Evolutionary conservation across 139 green algal species (phyloP).

Genomic region (Bryopsis sp.): DNA sequence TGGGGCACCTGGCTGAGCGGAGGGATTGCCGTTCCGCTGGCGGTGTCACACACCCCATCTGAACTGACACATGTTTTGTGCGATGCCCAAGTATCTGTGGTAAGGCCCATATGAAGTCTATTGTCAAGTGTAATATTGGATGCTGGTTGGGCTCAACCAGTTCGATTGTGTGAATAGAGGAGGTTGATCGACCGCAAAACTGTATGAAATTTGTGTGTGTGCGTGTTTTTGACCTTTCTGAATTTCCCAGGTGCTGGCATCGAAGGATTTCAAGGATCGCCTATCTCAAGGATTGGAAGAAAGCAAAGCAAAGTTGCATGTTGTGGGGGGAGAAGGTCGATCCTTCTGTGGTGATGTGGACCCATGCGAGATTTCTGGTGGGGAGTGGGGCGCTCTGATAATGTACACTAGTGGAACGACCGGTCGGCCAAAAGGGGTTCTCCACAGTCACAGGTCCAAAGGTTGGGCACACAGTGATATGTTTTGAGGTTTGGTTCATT

Average conservation of each 20-base stretch:
- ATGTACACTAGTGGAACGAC: slow-evolving; percentile 98
- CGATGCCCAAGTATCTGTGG: slow-evolving; percentile 47
- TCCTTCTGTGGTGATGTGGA: neutral
- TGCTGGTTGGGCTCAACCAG: neutral
- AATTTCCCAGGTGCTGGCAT: slow-evolving; percentile 32
- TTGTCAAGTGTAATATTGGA: slow-evolving; percentile 6
- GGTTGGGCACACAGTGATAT: neutral
- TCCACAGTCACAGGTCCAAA: slow-evolving; percentile 78
- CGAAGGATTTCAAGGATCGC: slow-evolving; percentile 12
- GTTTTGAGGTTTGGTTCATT: no score
- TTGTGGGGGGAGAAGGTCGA: slow-evolving; percentile 6
- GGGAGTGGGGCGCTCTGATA: slow-evolving; percentile 63
- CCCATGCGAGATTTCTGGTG: neutral
- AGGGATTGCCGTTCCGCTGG: slow-evolving; percentile 77
- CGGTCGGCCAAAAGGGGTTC: slow-evolving; percentile 80
- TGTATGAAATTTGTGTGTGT: neutral
- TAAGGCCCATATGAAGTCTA: slow-evolving; percentile 11
- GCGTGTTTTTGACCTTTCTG: neutral
- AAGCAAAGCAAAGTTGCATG: neutral
- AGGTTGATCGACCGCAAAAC: neutral
- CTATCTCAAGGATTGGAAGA: slow-evolving; percentile 10
- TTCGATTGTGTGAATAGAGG: neutral
- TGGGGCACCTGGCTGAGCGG: slow-evolving; percentile 72
- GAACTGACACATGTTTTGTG: slow-evolving; percentile 76
- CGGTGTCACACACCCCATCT: slow-evolving; percentile 53